Evolutionary conservation across 257 asterid genomes (phyloP).

Genomic region (Solanum chiquidenum): DNA sequence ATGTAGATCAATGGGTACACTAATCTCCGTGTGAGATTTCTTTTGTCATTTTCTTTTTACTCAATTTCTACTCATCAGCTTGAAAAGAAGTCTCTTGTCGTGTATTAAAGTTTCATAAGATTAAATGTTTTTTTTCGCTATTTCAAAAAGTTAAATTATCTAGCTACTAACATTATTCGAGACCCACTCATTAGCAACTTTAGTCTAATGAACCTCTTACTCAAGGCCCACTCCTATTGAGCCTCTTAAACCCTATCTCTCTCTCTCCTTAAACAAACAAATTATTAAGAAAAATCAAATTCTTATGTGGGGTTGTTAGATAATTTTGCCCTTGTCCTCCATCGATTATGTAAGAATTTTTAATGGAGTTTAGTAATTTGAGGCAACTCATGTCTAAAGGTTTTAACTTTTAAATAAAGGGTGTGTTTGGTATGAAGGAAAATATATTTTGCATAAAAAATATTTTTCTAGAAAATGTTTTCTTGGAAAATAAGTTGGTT

Average conservation of each 20-base stretch:
- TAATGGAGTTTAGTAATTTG: too few relatives aligned
- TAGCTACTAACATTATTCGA: background rate
- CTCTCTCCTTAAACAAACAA: background rate
- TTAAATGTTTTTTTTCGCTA: too few relatives aligned
- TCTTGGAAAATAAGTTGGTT: too few relatives aligned
- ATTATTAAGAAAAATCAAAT: background rate
- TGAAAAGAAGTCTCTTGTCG: too few relatives aligned
- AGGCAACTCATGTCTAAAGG: too few relatives aligned
- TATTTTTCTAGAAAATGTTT: too few relatives aligned
- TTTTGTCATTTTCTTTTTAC: background rate
- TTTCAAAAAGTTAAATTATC: background rate
- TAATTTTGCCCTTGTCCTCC: background rate
- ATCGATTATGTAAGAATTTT: background rate
- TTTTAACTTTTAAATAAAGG: too few relatives aligned
- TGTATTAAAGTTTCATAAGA: too few relatives aligned
- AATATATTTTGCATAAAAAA: too few relatives aligned
- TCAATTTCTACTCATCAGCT: background rate
- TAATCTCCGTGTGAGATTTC: background rate
- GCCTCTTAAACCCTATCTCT: background rate
- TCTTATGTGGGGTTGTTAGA: background rate
- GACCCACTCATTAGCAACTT: background rate
- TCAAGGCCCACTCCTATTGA: background rate
- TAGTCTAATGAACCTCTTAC: background rate
- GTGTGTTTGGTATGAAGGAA: too few relatives aligned
- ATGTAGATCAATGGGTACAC: background rate